These are phyloP conservation scores for Tulasnella sp. DNA, from an alignment of 768 basidiomycete species.

Conservation along the genomic window DNA sequence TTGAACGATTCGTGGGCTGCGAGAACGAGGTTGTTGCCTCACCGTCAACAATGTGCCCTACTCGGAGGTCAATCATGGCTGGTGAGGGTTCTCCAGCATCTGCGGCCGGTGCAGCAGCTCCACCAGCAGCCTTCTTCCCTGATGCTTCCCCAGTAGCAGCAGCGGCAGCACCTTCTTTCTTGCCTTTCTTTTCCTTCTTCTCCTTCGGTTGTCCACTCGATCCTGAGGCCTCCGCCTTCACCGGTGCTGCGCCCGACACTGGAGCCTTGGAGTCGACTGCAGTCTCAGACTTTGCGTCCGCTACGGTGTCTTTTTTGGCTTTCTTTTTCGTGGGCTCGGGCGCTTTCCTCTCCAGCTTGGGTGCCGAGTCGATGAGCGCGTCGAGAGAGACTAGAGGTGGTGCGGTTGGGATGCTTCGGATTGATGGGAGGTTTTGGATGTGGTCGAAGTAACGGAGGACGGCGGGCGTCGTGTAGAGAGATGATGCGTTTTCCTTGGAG, in stretches of 20 bases:
- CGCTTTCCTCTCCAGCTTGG: slow-evolving; percentile 65
- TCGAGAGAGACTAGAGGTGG: slow-evolving; percentile 36
- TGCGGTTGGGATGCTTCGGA: slow-evolving; percentile 54
- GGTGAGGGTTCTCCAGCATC: slow-evolving; percentile 83
- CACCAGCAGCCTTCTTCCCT: slow-evolving; percentile 32
- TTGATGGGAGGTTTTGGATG: slow-evolving; percentile 67
- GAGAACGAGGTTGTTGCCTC: slow-evolving; percentile 33
- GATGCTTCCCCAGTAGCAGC: slow-evolving; percentile 38
- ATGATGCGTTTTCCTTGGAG: slow-evolving; percentile 64
- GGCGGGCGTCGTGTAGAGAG: slow-evolving; percentile 75
- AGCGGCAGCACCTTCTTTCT: slow-evolving; percentile 43
- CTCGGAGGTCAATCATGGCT: slow-evolving; percentile 94
- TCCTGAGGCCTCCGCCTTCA: slow-evolving; percentile 31
- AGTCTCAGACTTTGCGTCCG: slow-evolving; percentile 33
- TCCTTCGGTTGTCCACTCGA: slow-evolving; percentile 38
- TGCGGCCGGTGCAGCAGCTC: slow-evolving; percentile 42
- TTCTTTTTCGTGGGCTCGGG: slow-evolving; percentile 64
- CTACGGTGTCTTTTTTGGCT: slow-evolving; percentile 48
- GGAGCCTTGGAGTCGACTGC: slow-evolving; percentile 33
- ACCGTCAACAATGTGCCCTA: slow-evolving; percentile 92
- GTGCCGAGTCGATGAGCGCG: slow-evolving; percentile 59
- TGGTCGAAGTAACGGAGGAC: slow-evolving; percentile 94
- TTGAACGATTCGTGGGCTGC: not conserved
- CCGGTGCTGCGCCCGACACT: slow-evolving; percentile 18
- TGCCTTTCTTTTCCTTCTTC: slow-evolving; percentile 43